These are phyloP conservation scores for Talaromyces sp. DNA, from an alignment of 2,329 filamentous ascomycete genomes.

Conservation along the genomic window DNA sequence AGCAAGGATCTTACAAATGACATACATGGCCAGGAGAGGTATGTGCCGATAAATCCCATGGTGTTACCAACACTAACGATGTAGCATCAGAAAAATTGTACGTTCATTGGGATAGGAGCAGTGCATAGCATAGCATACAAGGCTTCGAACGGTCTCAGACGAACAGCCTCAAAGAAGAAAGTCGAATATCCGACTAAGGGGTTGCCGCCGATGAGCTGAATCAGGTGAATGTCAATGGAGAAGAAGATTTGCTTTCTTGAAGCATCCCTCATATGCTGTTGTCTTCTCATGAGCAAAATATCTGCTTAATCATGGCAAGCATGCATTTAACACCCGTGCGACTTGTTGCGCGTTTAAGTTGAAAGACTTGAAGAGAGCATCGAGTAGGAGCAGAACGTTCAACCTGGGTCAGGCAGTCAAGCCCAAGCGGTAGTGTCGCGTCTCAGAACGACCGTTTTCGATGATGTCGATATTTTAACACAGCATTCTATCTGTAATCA, in stretches of 20 bases:
- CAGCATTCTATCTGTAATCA: too few relatives aligned
- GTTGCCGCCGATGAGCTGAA: constrained; percentile 38
- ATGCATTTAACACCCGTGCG: constrained; percentile 38
- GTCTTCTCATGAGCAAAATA: constrained; percentile 41
- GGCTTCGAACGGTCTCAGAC: constrained; percentile 34
- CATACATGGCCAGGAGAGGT: constrained; percentile 42
- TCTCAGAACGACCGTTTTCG: too few relatives aligned
- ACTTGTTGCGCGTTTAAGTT: constrained; percentile 31
- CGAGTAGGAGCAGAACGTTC: too few relatives aligned
- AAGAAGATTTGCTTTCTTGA: constrained; percentile 42
- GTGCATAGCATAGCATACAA: constrained; percentile 37
- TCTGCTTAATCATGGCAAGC: constrained; percentile 38
- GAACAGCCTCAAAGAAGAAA: constrained; percentile 40
- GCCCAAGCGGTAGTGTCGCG: too few relatives aligned
- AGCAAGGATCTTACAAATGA: constrained; percentile 36
- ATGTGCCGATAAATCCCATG: constrained; percentile 38
- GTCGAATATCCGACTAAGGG: constrained; percentile 37
- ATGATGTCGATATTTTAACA: too few relatives aligned
- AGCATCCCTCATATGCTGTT: constrained; percentile 40
- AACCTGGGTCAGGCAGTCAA: too few relatives aligned
- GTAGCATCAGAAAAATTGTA: constrained; percentile 26
- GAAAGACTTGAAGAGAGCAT: constrained; percentile 40
- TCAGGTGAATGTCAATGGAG: constrained; percentile 38
- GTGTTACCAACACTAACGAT: constrained; percentile 31
- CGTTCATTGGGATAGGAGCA: constrained; percentile 36